These are phyloP conservation scores for Xenoacremonium recifei DNA, from an alignment of 2,329 filamentous ascomycete species.

Conservation along the genomic window DNA sequence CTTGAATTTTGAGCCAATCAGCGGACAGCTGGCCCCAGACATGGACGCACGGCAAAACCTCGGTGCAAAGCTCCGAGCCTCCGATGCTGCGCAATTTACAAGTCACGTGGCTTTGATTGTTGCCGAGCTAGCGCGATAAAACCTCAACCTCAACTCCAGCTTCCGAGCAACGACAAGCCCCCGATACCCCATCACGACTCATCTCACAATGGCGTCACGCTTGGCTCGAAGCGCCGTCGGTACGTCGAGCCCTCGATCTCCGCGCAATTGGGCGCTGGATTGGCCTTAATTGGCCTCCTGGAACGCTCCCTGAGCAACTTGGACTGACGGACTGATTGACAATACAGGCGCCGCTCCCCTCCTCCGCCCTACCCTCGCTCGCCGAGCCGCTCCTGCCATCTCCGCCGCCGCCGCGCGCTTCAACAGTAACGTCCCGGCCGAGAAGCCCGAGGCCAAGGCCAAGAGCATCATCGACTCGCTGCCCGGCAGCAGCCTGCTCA, in stretches of 20 bases:
- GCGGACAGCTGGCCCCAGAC: slow-evolving; percentile 1
- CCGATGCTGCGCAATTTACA: slow-evolving; percentile 11
- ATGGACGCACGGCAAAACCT: slow-evolving; percentile 21
- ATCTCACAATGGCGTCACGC: slow-evolving; percentile 92
- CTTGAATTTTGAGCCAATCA: slow-evolving; percentile 31
- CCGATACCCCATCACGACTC: slow-evolving; percentile 53
- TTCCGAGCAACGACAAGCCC: slow-evolving; percentile 44
- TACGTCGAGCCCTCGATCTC: slow-evolving; percentile 51
- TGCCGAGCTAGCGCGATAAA: slow-evolving; percentile 47
- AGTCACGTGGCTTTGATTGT: slow-evolving; percentile 38
- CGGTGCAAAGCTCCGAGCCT: slow-evolving; percentile 24
- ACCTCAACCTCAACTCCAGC: slow-evolving; percentile 48
- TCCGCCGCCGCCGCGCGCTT: slow-evolving; percentile 66
- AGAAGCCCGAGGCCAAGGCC: slow-evolving; percentile 95
- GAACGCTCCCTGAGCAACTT: too few relatives aligned
- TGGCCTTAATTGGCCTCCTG: slow-evolving; percentile 29
- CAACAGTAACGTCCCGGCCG: slow-evolving; percentile 73
- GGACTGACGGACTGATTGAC: too few relatives aligned
- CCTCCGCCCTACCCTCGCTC: slow-evolving; percentile 78
- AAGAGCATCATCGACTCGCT: slow-evolving; percentile 92
- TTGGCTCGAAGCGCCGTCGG: slow-evolving; percentile 93
- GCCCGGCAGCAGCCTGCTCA: slow-evolving; percentile 86
- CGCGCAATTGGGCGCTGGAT: slow-evolving; percentile 8
- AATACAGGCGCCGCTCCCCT: slow-evolving; percentile 73
- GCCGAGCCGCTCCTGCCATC: slow-evolving; percentile 73